phyloP scores from a whole-genome alignment of 768 basidiomycete species.

The Lactarius hengduanensis region DNA sequence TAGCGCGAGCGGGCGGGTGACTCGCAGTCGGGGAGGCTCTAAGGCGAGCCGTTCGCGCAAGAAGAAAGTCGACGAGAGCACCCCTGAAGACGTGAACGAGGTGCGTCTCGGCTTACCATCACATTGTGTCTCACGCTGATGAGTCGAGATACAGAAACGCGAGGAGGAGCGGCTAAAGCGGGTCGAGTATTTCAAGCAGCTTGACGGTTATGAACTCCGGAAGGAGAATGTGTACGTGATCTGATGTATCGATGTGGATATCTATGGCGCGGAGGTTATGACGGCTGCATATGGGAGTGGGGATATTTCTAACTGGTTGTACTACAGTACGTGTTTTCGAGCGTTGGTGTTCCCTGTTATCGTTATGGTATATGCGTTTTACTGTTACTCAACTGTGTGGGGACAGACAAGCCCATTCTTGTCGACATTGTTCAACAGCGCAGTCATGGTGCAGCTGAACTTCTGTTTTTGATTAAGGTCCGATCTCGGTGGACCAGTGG shows the following conservation, averaged over 20 bases:
- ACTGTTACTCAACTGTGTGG: neutral
- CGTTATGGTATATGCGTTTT: neutral
- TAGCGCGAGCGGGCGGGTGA: neutral
- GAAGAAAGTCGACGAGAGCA: constrained; percentile 28
- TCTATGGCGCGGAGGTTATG: constrained; percentile 4
- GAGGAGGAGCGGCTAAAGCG: constrained; percentile 25
- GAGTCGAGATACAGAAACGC: constrained; percentile 16
- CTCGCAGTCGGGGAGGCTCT: constrained; percentile 7
- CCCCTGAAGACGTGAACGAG: constrained; percentile 29
- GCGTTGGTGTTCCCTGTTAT: neutral
- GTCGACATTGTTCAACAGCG: too few relatives aligned
- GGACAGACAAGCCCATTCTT: neutral
- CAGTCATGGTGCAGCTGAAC: too few relatives aligned
- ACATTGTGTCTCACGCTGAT: neutral
- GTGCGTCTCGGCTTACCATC: constrained; percentile 6
- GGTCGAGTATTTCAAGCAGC: constrained; percentile 29
- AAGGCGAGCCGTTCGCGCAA: constrained; percentile 15
- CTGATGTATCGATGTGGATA: constrained; percentile 19
- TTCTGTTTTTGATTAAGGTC: too few relatives aligned
- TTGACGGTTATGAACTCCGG: constrained; percentile 25
- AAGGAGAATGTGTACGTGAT: constrained; percentile 30
- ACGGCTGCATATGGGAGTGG: neutral
- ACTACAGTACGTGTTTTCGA: neutral
- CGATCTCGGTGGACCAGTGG: neutral
- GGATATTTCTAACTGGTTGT: neutral